These are phyloP conservation scores for Hippophae tibetana DNA, from an alignment of 306 rosid species.

Conservation along the genomic window DNA sequence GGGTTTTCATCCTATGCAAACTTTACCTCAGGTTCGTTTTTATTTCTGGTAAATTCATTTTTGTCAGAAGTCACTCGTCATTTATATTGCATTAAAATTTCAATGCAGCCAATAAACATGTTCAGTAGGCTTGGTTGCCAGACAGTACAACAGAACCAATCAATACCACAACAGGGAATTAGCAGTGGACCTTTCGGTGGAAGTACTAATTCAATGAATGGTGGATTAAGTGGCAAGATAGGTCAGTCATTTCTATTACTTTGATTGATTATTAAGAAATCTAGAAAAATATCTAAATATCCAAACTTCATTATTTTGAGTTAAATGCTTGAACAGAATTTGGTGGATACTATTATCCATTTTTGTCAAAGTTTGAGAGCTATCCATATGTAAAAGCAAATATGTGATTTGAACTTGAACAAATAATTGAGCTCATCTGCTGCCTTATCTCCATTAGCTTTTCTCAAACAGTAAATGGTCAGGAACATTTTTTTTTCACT, in stretches of 20 bases:
- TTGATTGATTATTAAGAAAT: too few species aligned
- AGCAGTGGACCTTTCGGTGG: conserved; percentile 32
- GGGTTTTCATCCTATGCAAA: conserved; percentile 69
- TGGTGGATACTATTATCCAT: too few species aligned
- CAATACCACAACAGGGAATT: conserved; percentile 30
- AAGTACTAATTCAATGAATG: conserved; percentile 26
- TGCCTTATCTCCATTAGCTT: too few species aligned
- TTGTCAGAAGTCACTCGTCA: not conserved
- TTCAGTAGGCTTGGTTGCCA: conserved; percentile 46
- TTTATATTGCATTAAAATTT: not conserved
- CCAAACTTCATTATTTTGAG: too few species aligned
- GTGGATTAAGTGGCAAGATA: conserved; percentile 30
- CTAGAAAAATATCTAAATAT: too few species aligned
- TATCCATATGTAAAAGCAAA: too few species aligned
- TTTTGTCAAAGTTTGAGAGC: too few species aligned
- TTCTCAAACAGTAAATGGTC: too few species aligned
- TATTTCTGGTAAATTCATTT: not conserved
- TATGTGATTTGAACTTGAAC: too few species aligned
- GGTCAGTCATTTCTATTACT: conserved; percentile 19
- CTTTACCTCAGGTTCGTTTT: conserved; percentile 48
- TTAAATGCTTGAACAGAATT: too few species aligned
- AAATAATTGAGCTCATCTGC: too few species aligned
- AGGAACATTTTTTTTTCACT: too few species aligned
- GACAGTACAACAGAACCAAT: conserved; percentile 37
- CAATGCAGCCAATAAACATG: conserved; percentile 47